A percentile compares a stretch with the other conserved stretches of the same genome.
These are phyloP conservation scores for Pythium phragmitis DNA, from an alignment of 352 stramenopile genomes.

Conservation along the genomic window DNA sequence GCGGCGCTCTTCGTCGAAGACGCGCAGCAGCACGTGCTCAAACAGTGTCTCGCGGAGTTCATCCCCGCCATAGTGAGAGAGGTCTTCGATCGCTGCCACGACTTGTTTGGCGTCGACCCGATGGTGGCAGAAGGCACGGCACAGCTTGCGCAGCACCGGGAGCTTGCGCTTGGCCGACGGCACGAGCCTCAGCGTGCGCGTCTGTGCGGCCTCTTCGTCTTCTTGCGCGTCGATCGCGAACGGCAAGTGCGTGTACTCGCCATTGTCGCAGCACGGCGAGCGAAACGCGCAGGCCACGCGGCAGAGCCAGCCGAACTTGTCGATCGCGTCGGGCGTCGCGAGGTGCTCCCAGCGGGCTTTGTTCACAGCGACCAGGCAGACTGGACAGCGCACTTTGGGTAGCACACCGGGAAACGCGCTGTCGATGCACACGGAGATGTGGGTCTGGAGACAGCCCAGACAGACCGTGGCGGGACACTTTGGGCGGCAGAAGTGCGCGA, in stretches of 20 bases:
- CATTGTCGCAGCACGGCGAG: conserved; percentile 30
- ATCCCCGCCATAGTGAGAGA: conserved; percentile 13
- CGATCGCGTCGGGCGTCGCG: conserved; percentile 15
- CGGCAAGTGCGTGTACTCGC: conserved; percentile 27
- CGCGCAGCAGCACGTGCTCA: conserved; percentile 22
- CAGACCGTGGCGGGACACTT: conserved; percentile 36
- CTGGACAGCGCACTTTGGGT: conserved; percentile 41
- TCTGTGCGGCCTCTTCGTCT: conserved; percentile 18
- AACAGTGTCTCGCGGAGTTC: conserved; percentile 28
- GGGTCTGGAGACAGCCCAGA: conserved; percentile 29
- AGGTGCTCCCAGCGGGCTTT: conserved; percentile 18
- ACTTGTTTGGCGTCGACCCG: conserved; percentile 15
- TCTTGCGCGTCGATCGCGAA: conserved; percentile 21
- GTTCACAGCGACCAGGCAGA: conserved; percentile 38
- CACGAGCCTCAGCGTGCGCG: conserved; percentile 16
- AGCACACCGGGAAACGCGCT: conserved; percentile 39
- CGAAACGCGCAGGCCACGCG: conserved; percentile 24
- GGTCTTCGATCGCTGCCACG: conserved; percentile 15
- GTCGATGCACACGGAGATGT: conserved; percentile 30
- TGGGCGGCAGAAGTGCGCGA: conserved; percentile 30
- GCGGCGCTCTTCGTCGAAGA: conserved; percentile 43
- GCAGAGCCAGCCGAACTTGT: conserved; percentile 27
- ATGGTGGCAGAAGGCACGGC: conserved; percentile 20
- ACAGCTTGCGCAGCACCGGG: conserved; percentile 14
- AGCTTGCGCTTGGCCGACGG: conserved; percentile 21